Conservation (phyloP, 1,284 basidiomycete species). For the Mycosarcoma mackinlayi region DNA sequence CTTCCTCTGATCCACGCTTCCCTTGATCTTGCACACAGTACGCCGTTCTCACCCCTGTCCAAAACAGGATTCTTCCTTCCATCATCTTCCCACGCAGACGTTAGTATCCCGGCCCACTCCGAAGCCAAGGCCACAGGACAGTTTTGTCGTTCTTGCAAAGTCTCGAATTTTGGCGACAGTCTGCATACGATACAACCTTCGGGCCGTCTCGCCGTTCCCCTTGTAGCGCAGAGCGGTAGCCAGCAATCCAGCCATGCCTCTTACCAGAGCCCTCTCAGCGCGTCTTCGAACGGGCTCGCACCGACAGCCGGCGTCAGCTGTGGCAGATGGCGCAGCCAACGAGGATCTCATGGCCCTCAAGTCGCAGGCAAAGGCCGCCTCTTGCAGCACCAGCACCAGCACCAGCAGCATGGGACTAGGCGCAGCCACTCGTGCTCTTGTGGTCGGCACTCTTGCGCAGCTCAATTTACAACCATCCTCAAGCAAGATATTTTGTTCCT, state of each 20-base stretch:
- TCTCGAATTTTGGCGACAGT: too few relatives aligned
- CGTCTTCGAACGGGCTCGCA: constrained; percentile 28
- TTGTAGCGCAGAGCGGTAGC: not conserved
- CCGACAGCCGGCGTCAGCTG: constrained; percentile 10
- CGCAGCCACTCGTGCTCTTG: constrained; percentile 15
- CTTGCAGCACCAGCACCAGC: not conserved
- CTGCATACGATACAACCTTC: not conserved
- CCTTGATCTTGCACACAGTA: too few relatives aligned
- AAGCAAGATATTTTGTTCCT: constrained; percentile 18
- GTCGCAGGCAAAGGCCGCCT: constrained; percentile 15
- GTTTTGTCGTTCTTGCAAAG: not conserved
- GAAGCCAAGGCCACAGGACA: not conserved
- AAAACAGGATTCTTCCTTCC: not conserved
- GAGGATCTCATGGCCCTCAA: constrained; percentile 29
- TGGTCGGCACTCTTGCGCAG: constrained; percentile 25
- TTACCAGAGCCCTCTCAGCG: constrained; percentile 40
- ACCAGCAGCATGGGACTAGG: not conserved
- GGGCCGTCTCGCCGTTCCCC: not conserved
- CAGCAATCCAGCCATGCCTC: constrained; percentile 25
- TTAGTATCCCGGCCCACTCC: not conserved
- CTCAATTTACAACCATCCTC: constrained; percentile 23
- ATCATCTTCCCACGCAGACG: not conserved
- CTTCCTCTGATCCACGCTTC: not conserved
- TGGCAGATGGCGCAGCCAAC: constrained; percentile 1
- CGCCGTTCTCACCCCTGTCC: not conserved